Base-by-base conservation (phyloP, 495 filamentous ascomycete genomes). In the Gamarada debralockiae region DNA sequence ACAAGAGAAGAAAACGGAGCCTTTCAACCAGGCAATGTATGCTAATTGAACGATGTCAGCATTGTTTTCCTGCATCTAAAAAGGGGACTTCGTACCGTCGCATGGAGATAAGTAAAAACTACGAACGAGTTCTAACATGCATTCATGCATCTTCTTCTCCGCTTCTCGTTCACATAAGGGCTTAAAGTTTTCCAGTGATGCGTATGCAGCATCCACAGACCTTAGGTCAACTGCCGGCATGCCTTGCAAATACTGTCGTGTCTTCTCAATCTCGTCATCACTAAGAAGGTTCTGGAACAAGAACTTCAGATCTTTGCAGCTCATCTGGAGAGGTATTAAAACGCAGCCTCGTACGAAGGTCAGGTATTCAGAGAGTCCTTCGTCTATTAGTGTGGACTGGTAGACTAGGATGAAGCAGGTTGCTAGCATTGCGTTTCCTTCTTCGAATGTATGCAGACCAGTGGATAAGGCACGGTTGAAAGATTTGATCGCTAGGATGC, bases 331-430 rank as follows among this genome's bases (percentile, higher is more conserved):
- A 5, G 73, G 71, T 13, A 85, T 72, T 18, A 83, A 66, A 46
- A 75, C 65, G 55, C 81, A 76, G 22, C 81, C 81, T 23, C 80
- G 69, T 34, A 80, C 73, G 64, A 84, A 83, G n/a, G 80, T 79
- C 67, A 81, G 74, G 62, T 78, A 85, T 58, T 84, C 80, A 29
- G 69, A 63, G 55, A 84, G 67, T 17, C 82, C 80, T 64, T 84
- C 80, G 25, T 72, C 68, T 48, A 83, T 75, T 50, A 76, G 66
- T 48, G 75, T 73, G 1, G 77, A 75, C 58, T 84, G 80, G 67
- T 81, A 84, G 4, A 73, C 73, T 10, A 84, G 72, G 1, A 76
- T 74, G 52, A 77, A 76, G 56, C 76, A 79, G 2, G 81, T 77
- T n/a, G 80, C 81, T 48, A 85, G 68, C 10, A 72, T 60, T 10